phyloP scores from a whole-genome alignment of 2,329 filamentous ascomycete genomes.

The Phialophora chinensis region DNA sequence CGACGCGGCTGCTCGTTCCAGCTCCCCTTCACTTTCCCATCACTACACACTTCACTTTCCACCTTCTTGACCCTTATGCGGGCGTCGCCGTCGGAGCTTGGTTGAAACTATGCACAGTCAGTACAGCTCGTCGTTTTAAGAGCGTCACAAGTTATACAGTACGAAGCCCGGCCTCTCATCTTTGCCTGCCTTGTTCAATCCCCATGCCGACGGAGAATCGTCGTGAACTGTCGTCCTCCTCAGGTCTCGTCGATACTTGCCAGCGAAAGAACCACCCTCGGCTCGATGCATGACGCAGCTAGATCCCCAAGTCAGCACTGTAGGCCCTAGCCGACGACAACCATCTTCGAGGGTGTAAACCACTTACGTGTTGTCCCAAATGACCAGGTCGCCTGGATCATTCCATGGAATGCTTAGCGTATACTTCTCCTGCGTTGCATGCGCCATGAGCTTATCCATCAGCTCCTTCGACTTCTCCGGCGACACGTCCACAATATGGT shows the following conservation, averaged over 20 bases:
- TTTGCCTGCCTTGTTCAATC: conserved; percentile 48
- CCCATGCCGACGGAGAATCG: conserved; percentile 52
- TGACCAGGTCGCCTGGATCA: conserved; percentile 57
- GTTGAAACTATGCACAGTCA: conserved; percentile 19
- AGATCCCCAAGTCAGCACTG: conserved; percentile 7
- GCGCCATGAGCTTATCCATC: conserved; percentile 48
- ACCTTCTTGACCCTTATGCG: not conserved
- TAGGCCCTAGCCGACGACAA: not conserved
- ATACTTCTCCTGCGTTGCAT: conserved; percentile 57
- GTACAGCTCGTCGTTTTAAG: not conserved
- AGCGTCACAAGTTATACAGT: conserved; percentile 27
- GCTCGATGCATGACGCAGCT: conserved; percentile 62
- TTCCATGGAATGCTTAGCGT: conserved; percentile 56
- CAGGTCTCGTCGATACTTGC: conserved; percentile 59
- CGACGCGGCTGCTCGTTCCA: conserved; percentile 1
- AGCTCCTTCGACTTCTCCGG: conserved; percentile 47
- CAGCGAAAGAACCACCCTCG: conserved; percentile 55
- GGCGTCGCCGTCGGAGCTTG: not conserved
- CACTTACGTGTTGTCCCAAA: conserved; percentile 63
- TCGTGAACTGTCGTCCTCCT: conserved; percentile 63
- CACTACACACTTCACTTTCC: not conserved
- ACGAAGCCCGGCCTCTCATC: conserved; percentile 42
- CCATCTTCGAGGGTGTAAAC: not conserved
- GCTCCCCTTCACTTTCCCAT: not conserved
- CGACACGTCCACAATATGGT: conserved; percentile 57